Evolutionary conservation across 129 eudicot species (phyloP).

Genomic region (Tagetes erecta): DNA sequence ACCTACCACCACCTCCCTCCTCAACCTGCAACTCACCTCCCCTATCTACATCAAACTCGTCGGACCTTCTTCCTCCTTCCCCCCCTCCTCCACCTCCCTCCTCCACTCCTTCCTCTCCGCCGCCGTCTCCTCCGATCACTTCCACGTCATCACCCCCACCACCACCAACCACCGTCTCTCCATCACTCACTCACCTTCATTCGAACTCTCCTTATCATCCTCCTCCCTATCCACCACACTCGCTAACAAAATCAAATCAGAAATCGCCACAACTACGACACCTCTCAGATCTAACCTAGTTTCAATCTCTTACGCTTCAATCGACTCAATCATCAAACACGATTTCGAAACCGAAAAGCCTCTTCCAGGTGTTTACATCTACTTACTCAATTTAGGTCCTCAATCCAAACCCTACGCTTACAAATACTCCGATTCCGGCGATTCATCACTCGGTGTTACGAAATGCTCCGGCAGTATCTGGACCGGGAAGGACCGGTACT

Average conservation of each 20-base stretch:
- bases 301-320: constrained; percentile 41
- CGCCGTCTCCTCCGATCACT: constrained; percentile 70
- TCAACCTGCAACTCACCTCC: constrained; percentile 55
- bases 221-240: constrained; percentile 45
- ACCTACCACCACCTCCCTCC: constrained; percentile 56
- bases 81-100: constrained; percentile 50
- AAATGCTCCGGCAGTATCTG: constrained; percentile 75
- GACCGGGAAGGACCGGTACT: constrained; percentile 67
- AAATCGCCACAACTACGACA: constrained; percentile 38
- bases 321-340: constrained; percentile 48
- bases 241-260: constrained; percentile 40
- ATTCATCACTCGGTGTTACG: constrained; percentile 56
- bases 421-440: constrained; percentile 54
- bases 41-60: constrained; percentile 68
- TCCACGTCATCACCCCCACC: constrained; percentile 70
- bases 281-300: constrained; percentile 59
- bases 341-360: constrained; percentile 53
- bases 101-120: constrained; percentile 65
- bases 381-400: constrained; percentile 61
- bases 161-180: constrained; percentile 47
- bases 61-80: constrained; percentile 67
- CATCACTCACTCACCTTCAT: constrained; percentile 55
- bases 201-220: constrained; percentile 51
- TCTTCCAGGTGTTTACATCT: constrained; percentile 46
- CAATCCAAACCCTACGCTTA: constrained; percentile 69